Evolutionary conservation across 108 stramenopile species (phyloP).

Genomic region (Aurantiochytrium sp.): DNA sequence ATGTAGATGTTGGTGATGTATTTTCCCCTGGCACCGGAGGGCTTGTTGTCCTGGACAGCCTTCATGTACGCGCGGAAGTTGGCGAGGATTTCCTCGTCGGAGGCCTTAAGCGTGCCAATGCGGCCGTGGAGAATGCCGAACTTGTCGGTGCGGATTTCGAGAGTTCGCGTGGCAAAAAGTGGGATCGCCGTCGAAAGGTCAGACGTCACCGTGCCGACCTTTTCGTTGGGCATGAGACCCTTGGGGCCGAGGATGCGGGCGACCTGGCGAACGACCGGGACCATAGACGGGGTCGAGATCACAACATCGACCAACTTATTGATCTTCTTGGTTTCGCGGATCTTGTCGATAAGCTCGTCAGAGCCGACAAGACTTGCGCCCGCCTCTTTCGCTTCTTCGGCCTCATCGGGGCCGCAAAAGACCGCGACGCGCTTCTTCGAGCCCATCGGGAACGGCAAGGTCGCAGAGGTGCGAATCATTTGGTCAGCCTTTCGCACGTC

Average conservation of each 20-base stretch:
- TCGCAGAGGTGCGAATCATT: conserved; percentile 71
- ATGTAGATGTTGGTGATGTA: conserved; percentile 45
- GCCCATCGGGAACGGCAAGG: conserved; percentile 86
- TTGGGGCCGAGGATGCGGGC: conserved; percentile 85
- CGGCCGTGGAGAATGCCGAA: conserved; percentile 77
- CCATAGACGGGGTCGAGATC: conserved; percentile 77
- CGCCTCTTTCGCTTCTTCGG: conserved; percentile 59
- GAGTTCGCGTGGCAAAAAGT: conserved; percentile 60
- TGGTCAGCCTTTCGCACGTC: conserved; percentile 92
- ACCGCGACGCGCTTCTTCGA: conserved; percentile 72
- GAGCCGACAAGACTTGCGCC: conserved; percentile 81
- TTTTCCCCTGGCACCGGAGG: conserved; percentile 55
- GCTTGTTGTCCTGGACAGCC: conserved; percentile 49
- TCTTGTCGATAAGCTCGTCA: conserved; percentile 69
- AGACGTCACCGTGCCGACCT: conserved; percentile 79
- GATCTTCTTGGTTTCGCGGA: conserved; percentile 62
- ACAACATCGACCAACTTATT: conserved; percentile 59
- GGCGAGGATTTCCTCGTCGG: conserved; percentile 42
- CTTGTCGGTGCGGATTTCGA: conserved; percentile 79
- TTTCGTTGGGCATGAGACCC: conserved; percentile 92
- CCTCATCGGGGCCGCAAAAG: conserved; percentile 65
- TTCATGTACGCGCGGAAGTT: conserved; percentile 58
- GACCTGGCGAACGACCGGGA: conserved; percentile 66
- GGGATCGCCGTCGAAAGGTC: conserved; percentile 61
- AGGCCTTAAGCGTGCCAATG: conserved; percentile 73